A percentile compares a stretch with the other conserved stretches of the same genome.
phyloP scores from a whole-genome alignment of 805 yeast species.

The Phaffomyces thermotolerans region DNA sequence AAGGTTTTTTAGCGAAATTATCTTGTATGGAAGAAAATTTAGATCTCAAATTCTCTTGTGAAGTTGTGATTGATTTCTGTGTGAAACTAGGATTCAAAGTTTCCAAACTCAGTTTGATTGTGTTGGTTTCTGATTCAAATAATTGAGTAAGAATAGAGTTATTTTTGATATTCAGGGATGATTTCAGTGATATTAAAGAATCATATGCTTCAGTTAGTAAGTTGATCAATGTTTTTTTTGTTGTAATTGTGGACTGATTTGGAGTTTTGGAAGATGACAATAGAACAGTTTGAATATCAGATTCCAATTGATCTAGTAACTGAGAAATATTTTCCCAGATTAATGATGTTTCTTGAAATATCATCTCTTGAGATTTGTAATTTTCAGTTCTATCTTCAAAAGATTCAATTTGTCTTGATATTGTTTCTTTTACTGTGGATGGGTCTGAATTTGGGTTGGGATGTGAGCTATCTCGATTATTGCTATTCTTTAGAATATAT shows the following conservation, averaged over 20 bases:
- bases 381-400: constrained; percentile 11
- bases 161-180: constrained; percentile 7
- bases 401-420: constrained; percentile 17
- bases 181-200: constrained; percentile 1
- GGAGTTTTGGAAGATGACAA: neutral
- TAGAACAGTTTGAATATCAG: constrained; percentile 3
- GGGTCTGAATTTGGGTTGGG: neutral
- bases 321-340: constrained; percentile 19
- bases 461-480: neutral
- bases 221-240: constrained; percentile 2
- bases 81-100: constrained; percentile 9
- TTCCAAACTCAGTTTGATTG: constrained; percentile 12
- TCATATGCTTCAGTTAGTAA: constrained; percentile 1
- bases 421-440: constrained; percentile 13
- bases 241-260: neutral
- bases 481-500: neutral
- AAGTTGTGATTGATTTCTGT: neutral
- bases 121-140: constrained; percentile 14
- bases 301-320: constrained; percentile 14
- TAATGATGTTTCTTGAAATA: constrained; percentile 13
- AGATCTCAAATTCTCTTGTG: neutral
- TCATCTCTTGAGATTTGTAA: constrained; percentile 7
- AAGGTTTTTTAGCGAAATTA: neutral
- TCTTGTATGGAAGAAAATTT: too few species aligned
- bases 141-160: constrained; percentile 10